phyloP scores from a whole-genome alignment of 768 basidiomycete species.

The Fomitopsis pulvina region DNA sequence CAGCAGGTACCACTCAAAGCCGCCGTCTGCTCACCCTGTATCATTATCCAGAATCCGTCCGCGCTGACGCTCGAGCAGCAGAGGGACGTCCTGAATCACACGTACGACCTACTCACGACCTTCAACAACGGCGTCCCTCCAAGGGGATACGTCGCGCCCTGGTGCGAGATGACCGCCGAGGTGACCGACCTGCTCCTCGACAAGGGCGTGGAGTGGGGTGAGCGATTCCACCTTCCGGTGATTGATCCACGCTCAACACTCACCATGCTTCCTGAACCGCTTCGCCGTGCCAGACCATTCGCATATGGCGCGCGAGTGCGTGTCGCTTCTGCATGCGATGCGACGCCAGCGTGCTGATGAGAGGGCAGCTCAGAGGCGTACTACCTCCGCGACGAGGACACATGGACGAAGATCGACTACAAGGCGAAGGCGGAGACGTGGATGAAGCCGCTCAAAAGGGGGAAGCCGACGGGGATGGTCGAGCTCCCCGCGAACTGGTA shows the following conservation, averaged over 20 bases:
- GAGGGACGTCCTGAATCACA: slow-evolving; percentile 62
- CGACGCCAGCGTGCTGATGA: neutral
- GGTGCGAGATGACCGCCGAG: slow-evolving; percentile 75
- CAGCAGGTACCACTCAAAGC: neutral
- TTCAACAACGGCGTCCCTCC: slow-evolving; percentile 60
- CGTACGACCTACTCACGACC: slow-evolving; percentile 51
- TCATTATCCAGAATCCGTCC: slow-evolving; percentile 45
- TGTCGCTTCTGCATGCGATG: neutral
- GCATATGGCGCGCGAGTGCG: slow-evolving; percentile 46
- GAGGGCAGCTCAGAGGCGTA: slow-evolving; percentile 48
- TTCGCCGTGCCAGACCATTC: slow-evolving; percentile 39
- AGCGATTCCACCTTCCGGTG: neutral
- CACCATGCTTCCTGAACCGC: neutral
- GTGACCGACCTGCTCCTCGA: slow-evolving; percentile 57
- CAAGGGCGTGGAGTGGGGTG: slow-evolving; percentile 71
- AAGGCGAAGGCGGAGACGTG: slow-evolving; percentile 48
- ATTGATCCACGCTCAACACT: too few species aligned
- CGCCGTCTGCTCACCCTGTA: neutral
- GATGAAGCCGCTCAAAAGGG: slow-evolving; percentile 69
- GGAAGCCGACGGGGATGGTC: slow-evolving; percentile 56
- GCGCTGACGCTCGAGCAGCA: slow-evolving; percentile 60
- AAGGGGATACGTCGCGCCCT: slow-evolving; percentile 64
- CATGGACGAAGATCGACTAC: slow-evolving; percentile 75
- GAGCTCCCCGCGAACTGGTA: slow-evolving; percentile 71
- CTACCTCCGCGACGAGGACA: slow-evolving; percentile 61